Evolutionary conservation across 2,329 filamentous ascomycete genomes (phyloP), one percentile per base, ranked within the genome.

Genomic region (Fusarium bulbicola): DNA sequence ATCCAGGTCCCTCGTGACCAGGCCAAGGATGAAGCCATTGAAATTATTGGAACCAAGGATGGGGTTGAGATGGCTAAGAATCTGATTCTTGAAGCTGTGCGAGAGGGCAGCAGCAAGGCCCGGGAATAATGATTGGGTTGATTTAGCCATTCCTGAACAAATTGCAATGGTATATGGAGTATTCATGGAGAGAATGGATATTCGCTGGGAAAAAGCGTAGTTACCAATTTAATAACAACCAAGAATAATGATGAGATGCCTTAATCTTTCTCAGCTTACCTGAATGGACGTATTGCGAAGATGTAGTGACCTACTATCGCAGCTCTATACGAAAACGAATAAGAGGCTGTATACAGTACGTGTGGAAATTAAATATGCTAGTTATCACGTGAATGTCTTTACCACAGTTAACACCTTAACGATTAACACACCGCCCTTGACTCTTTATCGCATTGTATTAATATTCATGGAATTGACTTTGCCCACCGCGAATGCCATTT

Each of bases 1-100:
- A 97, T 99, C 80, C 95, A 95, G 74, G 95, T 99, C 45, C 96
- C 96, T 28, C 91, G 93, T 74, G 92, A 94, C 78, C 93, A 97
- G 82, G 86, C 85, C 50, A 86, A 85, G 72, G 87, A 89, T 54
- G 95, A 98, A 82, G 94, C 95, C 8, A 98, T 99, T 80, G 94
- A 97, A 85, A 93, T 99, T 77, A 87, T 92, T 40, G 96, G 96
- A 43, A 89, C 88, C 62, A 89, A 89, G 79, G 92, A 94, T 21
- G 94, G 93, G 18, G 90, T 97, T 42, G 94, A 98, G 83, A 88
- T 93, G 81, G 96, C 96, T 56, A 95, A 92, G 85, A 91, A 97
- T 67, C 87, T 97, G 80, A 98, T 99, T 70, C 85, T 99, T 70
- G 91, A 94, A 68, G 93, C 95, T 72, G 93, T 98, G 16, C 87